These are phyloP conservation scores for Phialocephala subalpina DNA, from an alignment of 2,329 filamentous ascomycete species.

Conservation along the genomic window DNA sequence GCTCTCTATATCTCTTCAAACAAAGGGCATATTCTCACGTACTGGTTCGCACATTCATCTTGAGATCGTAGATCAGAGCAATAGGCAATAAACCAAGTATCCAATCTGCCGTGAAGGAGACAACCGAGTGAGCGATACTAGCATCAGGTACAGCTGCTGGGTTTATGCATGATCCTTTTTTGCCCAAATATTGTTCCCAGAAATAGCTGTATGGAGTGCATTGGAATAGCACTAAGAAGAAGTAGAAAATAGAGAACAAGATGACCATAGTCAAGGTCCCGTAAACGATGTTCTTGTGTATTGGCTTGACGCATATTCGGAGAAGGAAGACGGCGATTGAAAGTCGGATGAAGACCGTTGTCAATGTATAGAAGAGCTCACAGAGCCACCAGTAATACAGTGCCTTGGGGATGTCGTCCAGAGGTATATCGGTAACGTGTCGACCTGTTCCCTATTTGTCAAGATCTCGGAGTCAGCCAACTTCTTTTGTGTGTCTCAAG, in stretches of 20 bases:
- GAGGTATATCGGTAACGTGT: constrained; percentile 28
- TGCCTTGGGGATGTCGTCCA: constrained; percentile 29
- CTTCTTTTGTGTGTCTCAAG: too few species aligned
- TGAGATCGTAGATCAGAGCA: constrained; percentile 61
- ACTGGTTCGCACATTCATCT: constrained; percentile 61
- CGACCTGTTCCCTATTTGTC: constrained; percentile 37
- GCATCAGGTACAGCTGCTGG: constrained; percentile 57
- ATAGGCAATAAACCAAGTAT: constrained; percentile 60
- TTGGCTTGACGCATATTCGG: constrained; percentile 54
- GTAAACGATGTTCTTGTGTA: constrained; percentile 56
- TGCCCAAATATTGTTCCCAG: constrained; percentile 49
- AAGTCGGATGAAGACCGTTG: constrained; percentile 50
- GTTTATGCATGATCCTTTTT: constrained; percentile 47
- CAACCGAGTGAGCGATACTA: constrained; percentile 59
- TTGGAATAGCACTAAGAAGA: constrained; percentile 60
- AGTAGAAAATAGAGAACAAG: constrained; percentile 55
- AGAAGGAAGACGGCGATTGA: constrained; percentile 62
- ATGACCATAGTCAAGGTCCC: constrained; percentile 54
- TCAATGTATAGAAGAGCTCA: constrained; percentile 60
- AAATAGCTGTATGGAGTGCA: constrained; percentile 60
- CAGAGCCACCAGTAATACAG: constrained; percentile 58
- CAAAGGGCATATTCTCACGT: too few species aligned
- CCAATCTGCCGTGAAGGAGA: constrained; percentile 57
- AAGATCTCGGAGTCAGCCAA: too few species aligned
- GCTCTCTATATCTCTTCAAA: too few species aligned